These are phyloP conservation scores for Amanita polypyramis DNA, from an alignment of 768 basidiomycete species.

Conservation along the genomic window DNA sequence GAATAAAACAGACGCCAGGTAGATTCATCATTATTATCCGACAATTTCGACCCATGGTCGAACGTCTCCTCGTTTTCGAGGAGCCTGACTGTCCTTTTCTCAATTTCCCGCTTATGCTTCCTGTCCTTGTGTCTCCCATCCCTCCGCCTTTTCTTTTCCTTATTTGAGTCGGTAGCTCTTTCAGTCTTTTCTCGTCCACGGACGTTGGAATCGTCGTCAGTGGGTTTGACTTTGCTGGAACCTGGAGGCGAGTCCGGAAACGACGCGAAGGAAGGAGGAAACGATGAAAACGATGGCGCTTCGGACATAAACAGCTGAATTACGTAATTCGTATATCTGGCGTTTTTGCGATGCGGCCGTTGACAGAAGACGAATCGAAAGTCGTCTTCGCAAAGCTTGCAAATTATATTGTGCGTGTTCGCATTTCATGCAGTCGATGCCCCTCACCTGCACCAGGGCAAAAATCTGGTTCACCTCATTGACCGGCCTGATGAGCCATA, in stretches of 20 bases:
- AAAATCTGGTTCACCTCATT: constrained; percentile 91
- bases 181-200: no score
- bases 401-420: constrained; percentile 77
- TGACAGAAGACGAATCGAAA: constrained; percentile 96
- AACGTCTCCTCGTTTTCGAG: constrained; percentile 18
- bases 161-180: constrained; percentile 4
- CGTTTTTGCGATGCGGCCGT: constrained; percentile 66
- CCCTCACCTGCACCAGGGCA: constrained; percentile 49
- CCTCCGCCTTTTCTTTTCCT: constrained; percentile 16
- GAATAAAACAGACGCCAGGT: constrained; percentile 35
- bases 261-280: constrained; percentile 57
- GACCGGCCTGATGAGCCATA: constrained; percentile 91
- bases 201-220: constrained; percentile 6
- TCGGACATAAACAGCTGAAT: constrained; percentile 25
- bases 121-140: constrained; percentile 12
- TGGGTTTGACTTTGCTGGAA: constrained; percentile 15
- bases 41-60: constrained; percentile 17
- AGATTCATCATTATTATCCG: neutral
- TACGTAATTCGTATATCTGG: constrained; percentile 10
- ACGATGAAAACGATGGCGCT: constrained; percentile 49
- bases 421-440: neutral
- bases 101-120: constrained; percentile 17
- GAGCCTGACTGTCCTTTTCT: constrained; percentile 13
- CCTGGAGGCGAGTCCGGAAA: constrained; percentile 52
- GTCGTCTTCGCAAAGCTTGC: constrained; percentile 93